Percentiles rank a stretch among this genome's conserved stretches.
Conservation (phyloP, 257 asterid species). For the Ophiorrhiza pumila region DNA sequence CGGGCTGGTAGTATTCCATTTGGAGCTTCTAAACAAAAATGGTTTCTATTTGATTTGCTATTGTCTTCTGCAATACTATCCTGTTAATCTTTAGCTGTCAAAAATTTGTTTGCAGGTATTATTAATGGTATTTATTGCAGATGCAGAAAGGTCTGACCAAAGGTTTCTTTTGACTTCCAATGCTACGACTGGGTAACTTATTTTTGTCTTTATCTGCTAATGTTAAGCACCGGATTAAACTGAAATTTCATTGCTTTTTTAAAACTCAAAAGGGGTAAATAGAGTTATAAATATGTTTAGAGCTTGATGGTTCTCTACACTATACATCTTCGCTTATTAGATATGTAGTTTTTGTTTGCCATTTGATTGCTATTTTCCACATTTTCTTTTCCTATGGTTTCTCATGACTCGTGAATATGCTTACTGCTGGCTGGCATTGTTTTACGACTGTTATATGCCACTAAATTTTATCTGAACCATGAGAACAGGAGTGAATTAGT, state of each 20-base stretch:
- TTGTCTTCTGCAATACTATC: background rate
- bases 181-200: conserved; percentile 42
- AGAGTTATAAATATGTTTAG: background rate
- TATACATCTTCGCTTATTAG: too few species aligned
- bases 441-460: too few species aligned
- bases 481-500: background rate
- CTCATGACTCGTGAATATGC: background rate
- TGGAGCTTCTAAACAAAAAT: background rate
- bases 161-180: conserved; percentile 43
- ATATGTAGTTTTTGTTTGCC: background rate
- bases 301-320: background rate
- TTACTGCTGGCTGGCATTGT: background rate
- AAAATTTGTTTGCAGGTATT: conserved; percentile 40
- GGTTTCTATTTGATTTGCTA: background rate
- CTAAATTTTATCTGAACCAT: background rate
- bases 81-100: background rate
- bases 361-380: background rate
- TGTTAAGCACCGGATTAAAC: background rate
- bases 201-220: background rate
- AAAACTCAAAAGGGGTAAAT: background rate
- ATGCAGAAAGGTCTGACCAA: conserved; percentile 36
- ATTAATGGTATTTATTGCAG: conserved; percentile 29
- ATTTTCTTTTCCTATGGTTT: background rate
- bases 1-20: background rate
- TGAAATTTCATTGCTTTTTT: background rate